Evolutionary conservation across 2,329 filamentous ascomycete genomes (phyloP).

Genomic region (Ophiostoma piceae): DNA sequence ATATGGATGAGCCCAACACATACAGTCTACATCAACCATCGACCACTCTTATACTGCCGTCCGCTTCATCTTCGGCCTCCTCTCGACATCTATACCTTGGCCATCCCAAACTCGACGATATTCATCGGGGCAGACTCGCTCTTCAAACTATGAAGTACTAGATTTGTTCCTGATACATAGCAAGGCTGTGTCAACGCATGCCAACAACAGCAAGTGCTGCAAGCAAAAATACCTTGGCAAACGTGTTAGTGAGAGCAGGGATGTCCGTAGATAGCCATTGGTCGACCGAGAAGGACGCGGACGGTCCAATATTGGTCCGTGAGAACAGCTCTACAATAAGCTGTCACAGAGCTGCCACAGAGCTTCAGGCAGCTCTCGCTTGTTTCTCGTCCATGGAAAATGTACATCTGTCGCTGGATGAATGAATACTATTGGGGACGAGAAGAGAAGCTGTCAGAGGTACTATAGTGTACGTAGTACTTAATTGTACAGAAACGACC

Average conservation of each 20-base stretch:
- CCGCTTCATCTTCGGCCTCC: background rate
- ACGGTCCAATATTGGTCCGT: constrained; percentile 19
- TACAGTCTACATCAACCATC: background rate
- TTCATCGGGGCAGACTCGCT: background rate
- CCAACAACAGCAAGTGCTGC: background rate
- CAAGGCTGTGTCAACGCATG: background rate
- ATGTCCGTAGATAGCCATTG: background rate
- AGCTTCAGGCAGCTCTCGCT: background rate
- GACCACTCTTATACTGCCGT: background rate
- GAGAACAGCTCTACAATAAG: background rate
- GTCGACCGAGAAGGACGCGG: constrained; percentile 15
- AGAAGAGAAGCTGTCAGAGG: background rate
- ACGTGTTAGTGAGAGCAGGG: constrained; percentile 5
- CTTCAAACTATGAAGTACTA: background rate
- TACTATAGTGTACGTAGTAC: background rate
- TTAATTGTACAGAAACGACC: fast-evolving
- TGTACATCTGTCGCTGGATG: no score
- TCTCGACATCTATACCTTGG: background rate
- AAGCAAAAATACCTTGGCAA: background rate
- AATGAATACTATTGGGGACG: background rate
- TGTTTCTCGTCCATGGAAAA: background rate
- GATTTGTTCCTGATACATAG: background rate
- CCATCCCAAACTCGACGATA: background rate
- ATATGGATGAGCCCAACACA: background rate
- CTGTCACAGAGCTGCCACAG: background rate